A percentile compares a stretch with the other conserved stretches of the same genome.
phyloP scores from a whole-genome alignment of 164 flowering plant genomes.

The Sextonia rubra region DNA sequence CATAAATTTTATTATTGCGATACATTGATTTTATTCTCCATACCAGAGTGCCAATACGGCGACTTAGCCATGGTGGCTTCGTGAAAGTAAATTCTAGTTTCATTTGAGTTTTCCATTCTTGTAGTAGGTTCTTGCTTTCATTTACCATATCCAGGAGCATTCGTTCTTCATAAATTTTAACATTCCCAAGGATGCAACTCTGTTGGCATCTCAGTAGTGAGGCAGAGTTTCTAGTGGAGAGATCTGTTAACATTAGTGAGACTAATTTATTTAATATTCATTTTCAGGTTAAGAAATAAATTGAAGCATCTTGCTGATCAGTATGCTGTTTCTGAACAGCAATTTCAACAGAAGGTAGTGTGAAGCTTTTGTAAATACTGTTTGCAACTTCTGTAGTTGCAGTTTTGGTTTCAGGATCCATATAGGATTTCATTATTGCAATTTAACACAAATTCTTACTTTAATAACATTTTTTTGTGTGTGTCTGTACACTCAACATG shows the following conservation, averaged over 20 bases:
- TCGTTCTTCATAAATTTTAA: background rate
- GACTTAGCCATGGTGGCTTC: background rate
- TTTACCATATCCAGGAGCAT: background rate
- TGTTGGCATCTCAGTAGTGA: background rate
- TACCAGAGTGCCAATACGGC: background rate
- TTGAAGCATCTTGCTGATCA: constrained; percentile 81
- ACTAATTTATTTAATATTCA: background rate
- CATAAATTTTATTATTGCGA: background rate
- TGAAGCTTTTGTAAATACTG: background rate
- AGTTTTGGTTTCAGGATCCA: background rate
- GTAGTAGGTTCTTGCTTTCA: background rate
- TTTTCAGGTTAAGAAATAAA: constrained; percentile 69
- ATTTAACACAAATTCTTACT: background rate
- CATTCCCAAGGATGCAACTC: background rate
- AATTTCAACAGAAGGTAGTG: constrained; percentile 65
- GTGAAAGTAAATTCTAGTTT: background rate
- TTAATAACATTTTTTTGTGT: background rate
- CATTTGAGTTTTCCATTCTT: no score
- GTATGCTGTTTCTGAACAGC: constrained; percentile 75
- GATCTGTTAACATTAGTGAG: background rate
- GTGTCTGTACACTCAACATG: constrained; percentile 1
- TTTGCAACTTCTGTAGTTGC: background rate
- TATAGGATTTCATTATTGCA: background rate
- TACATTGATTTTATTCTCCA: background rate
- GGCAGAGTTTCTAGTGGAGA: background rate